Conservation (phyloP, 1,284 basidiomycete species). For the Moesziomyces sp. region DNA sequence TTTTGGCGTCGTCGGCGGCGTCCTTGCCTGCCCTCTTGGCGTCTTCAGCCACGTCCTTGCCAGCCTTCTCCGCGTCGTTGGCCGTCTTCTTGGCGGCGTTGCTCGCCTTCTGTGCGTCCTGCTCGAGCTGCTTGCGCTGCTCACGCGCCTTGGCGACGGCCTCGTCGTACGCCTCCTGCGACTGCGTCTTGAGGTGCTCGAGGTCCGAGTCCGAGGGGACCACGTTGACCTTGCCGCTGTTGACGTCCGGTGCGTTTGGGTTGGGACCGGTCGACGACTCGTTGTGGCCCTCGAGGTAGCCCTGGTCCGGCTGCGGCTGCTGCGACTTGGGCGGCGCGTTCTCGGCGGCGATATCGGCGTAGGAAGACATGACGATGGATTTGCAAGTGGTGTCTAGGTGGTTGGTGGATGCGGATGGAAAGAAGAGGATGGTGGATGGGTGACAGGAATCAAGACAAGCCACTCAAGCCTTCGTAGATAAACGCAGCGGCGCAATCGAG, state of each 20-base stretch:
- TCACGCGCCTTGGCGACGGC: constrained; percentile 40
- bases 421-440: not conserved
- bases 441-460: not conserved
- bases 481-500: not conserved
- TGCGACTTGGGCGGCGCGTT: constrained; percentile 49
- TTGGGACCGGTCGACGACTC: constrained; percentile 7
- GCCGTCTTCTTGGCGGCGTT: constrained; percentile 31
- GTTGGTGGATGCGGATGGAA: not conserved
- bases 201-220: constrained; percentile 49
- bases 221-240: constrained; percentile 55
- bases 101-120: constrained; percentile 32
- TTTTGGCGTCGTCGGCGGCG: constrained; percentile 8
- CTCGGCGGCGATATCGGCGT: constrained; percentile 53
- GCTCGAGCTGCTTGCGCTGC: constrained; percentile 43
- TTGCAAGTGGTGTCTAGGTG: too few relatives aligned
- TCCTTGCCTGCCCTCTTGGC: constrained; percentile 15
- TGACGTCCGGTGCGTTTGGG: constrained; percentile 38
- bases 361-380: constrained; percentile 35
- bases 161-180: constrained; percentile 46
- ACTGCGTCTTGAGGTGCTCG: constrained; percentile 57
- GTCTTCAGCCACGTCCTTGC: constrained; percentile 20
- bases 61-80: constrained; percentile 31
- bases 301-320: constrained; percentile 52
- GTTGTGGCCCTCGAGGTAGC: constrained; percentile 45
- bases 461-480: not conserved